Conservation (phyloP, 352 stramenopile species). For the Phytophthora vignae region DNA sequence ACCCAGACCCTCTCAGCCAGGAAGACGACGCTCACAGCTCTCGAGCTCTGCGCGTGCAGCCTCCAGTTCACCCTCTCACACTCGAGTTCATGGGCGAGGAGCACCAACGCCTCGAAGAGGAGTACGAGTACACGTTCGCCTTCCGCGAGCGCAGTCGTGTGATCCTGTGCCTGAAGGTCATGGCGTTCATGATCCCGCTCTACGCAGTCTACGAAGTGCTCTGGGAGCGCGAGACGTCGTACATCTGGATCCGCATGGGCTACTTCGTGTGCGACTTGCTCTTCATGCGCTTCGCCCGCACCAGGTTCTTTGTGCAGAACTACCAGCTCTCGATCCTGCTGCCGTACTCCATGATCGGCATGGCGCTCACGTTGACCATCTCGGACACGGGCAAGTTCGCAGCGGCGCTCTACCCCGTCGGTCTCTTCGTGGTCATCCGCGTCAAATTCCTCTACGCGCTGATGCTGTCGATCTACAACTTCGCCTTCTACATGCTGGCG, state of each 20-base stretch:
- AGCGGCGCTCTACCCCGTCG: constrained; percentile 79
- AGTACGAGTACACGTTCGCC: constrained; percentile 81
- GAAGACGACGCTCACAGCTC: constrained; percentile 80
- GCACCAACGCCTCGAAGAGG: constrained; percentile 74
- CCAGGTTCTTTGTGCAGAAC: constrained; percentile 76
- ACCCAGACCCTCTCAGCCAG: constrained; percentile 63
- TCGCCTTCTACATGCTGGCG: constrained; percentile 75
- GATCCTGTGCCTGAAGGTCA: constrained; percentile 76
- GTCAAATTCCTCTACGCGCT: constrained; percentile 88
- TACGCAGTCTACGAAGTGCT: constrained; percentile 80
- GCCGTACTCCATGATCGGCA: constrained; percentile 71
- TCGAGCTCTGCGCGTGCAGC: constrained; percentile 67
- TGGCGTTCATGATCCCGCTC: constrained; percentile 73
- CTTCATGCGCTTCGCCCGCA: constrained; percentile 74
- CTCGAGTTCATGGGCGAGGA: constrained; percentile 89
- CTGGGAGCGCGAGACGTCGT: constrained; percentile 66
- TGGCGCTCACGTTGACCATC: constrained; percentile 85
- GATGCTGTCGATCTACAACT: constrained; percentile 81
- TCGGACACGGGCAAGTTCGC: constrained; percentile 87
- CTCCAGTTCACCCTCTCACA: constrained; percentile 76
- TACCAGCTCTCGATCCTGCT: constrained; percentile 81
- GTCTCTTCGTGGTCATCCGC: constrained; percentile 83
- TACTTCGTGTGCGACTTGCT: constrained; percentile 79
- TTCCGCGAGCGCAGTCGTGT: constrained; percentile 73
- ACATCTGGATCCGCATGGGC: constrained; percentile 67